Evolutionary conservation across 345 rosid species (phyloP), one percentile per base, ranked within the genome.

Genomic region (Firmiana major): DNA sequence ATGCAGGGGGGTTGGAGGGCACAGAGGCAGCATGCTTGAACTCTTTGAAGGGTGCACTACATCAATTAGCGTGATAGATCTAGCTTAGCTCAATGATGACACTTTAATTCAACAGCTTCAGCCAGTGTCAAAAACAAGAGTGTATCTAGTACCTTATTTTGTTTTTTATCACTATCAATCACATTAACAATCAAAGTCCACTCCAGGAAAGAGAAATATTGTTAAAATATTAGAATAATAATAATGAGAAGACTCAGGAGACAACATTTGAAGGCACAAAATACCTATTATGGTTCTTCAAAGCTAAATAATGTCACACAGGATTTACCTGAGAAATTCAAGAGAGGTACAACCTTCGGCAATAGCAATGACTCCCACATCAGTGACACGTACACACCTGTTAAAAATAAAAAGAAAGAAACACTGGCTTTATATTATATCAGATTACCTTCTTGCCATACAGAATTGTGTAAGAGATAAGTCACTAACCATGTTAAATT

Each of bases 371-470:
- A 93, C 92, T 40, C 97, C 97, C 24, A 58, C 82, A 84, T 95
- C 93, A 71, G 99, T 93, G 77, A 93, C 49, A 43, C 85, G 86
- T 46, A 93, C 90, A 79, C 99, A 91, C 99, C 99, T 95, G 82
- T 71, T 64, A 73, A 40, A 65, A 67, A 76, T 42, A 71, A 13
- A 72, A 65, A 40, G 15, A 64, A 36, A 1, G 26, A 51, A 28
- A 40, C 63, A 22, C 43, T 34, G 42, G 58, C 38, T 73, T 55
- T 62, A 6, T 53, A 42, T 59, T 70, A 49, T 60, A 70, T 49
- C 73, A 46, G 65, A 58, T 72, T 16, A 75, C 65, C 66, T 65
- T 63, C 43, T 62, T 72, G 45, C 54, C 36, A 62, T 38, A 42
- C 78, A 66, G 64, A 73, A 45, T 63, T 69, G 49, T 40, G 34